These are phyloP conservation scores for Sporobolomyces pararoseus DNA, from an alignment of 768 basidiomycete genomes.

Conservation along the genomic window DNA sequence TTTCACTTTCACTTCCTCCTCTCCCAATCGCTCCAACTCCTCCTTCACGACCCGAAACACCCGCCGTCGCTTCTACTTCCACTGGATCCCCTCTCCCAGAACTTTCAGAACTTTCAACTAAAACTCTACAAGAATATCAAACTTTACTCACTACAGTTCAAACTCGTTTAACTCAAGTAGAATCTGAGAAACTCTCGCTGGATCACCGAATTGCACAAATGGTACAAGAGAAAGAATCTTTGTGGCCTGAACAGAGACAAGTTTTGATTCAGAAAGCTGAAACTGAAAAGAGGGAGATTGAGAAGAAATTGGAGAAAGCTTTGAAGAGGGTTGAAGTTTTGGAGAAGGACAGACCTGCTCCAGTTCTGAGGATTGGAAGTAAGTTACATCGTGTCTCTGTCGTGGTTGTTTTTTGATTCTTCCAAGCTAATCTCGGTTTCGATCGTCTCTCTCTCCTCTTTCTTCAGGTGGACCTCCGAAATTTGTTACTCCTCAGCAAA, in stretches of 20 bases:
- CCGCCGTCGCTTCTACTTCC: background rate
- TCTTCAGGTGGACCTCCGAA: background rate
- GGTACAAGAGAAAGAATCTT: background rate
- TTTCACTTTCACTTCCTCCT: too few relatives aligned
- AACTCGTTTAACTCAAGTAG: background rate
- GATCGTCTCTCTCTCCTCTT: background rate
- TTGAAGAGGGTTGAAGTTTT: conserved; percentile 5
- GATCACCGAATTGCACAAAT: conserved; percentile 9
- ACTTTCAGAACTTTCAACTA: background rate
- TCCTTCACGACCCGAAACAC: too few relatives aligned
- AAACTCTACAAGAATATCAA: background rate
- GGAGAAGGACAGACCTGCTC: conserved; percentile 8
- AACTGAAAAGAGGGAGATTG: background rate
- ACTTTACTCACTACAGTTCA: background rate
- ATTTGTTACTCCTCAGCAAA: background rate
- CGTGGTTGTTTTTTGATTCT: too few relatives aligned
- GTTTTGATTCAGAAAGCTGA: background rate
- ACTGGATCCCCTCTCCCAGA: background rate
- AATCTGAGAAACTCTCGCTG: background rate
- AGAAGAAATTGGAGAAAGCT: conserved; percentile 9
- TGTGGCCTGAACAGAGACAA: background rate
- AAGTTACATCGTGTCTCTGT: too few relatives aligned
- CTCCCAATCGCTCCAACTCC: background rate
- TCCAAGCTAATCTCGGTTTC: too few relatives aligned
- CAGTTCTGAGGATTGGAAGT: conserved; percentile 11